phyloP scores from a whole-genome alignment of 1,139 yeast genomes.

The Candida sp. region DNA sequence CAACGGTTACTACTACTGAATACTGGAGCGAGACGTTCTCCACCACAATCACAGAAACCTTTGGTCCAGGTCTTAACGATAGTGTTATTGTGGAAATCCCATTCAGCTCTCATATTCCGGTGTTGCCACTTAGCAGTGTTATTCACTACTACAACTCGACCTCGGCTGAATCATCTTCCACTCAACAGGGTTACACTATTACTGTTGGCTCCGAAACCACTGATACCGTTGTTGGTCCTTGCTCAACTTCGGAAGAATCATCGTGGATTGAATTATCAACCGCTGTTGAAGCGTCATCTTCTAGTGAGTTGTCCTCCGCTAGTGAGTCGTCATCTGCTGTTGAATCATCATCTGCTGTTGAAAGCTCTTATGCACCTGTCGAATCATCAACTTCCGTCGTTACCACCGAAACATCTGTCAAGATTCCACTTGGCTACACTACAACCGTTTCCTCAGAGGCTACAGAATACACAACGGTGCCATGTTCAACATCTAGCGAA shows the following conservation, averaged over 20 bases:
- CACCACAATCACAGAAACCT: conserved; percentile 11
- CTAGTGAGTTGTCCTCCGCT: not conserved
- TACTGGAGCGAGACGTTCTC: not conserved
- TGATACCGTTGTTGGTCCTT: not conserved
- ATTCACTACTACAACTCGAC: not conserved
- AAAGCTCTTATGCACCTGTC: not conserved
- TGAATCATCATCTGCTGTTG: not conserved
- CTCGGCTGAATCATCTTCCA: conserved; percentile 6
- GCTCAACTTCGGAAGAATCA: not conserved
- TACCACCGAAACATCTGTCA: not conserved
- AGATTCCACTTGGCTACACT: not conserved
- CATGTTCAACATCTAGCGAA: no score
- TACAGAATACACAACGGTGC: not conserved
- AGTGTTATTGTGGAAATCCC: conserved; percentile 15
- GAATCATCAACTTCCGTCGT: not conserved
- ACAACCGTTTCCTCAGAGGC: not conserved
- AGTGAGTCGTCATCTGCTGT: not conserved
- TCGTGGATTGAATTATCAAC: not conserved
- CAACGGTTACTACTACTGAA: not conserved
- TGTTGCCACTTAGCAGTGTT: not conserved
- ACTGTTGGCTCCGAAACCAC: not conserved
- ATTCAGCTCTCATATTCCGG: not conserved
- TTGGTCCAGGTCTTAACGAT: conserved; percentile 6
- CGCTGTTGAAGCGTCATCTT: not conserved
- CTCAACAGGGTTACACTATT: not conserved